phyloP scores from a whole-genome alignment of 805 yeast species.

The Monosporozyma siamensis region DNA sequence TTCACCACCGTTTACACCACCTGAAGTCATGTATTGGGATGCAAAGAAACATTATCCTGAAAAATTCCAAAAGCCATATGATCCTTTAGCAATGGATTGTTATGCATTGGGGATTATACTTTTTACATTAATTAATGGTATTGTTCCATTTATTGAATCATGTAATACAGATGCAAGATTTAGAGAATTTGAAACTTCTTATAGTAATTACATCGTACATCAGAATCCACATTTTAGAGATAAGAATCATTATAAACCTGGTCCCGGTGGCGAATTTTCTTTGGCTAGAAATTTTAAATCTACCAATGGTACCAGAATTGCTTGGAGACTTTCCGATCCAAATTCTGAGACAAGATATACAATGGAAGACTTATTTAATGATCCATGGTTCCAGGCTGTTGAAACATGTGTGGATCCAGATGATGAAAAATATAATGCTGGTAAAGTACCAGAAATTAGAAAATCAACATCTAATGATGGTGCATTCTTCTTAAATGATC shows the following conservation, averaged over 20 bases:
- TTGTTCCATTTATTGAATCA: slow-evolving; percentile 53
- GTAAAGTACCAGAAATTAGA: slow-evolving; percentile 21
- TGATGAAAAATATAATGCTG: slow-evolving; percentile 9
- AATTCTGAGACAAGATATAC: slow-evolving; percentile 44
- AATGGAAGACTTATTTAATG: slow-evolving; percentile 45
- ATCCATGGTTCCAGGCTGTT: slow-evolving; percentile 53
- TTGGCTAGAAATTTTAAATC: slow-evolving; percentile 55
- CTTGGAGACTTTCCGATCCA: slow-evolving; percentile 71
- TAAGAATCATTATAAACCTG: slow-evolving; percentile 36
- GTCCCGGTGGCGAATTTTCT: slow-evolving; percentile 67
- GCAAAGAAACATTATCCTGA: slow-evolving; percentile 28
- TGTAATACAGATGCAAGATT: slow-evolving; percentile 39
- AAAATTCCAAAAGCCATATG: slow-evolving; percentile 34
- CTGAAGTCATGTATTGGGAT: slow-evolving; percentile 53
- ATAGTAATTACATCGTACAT: slow-evolving; percentile 31
- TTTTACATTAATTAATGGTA: slow-evolving; percentile 49
- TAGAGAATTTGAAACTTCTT: slow-evolving; percentile 47
- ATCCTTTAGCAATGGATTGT: slow-evolving; percentile 60
- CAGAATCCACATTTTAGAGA: slow-evolving; percentile 43
- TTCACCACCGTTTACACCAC: slow-evolving; percentile 75
- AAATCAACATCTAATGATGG: slow-evolving; percentile 13
- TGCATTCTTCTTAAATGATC: slow-evolving; percentile 7
- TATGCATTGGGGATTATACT: slow-evolving; percentile 69
- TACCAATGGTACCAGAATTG: slow-evolving; percentile 55
- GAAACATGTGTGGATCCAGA: slow-evolving; percentile 43